These are phyloP conservation scores for Austroboletus novae-zelandiae DNA, from an alignment of 1,284 basidiomycete genomes.

Conservation along the genomic window DNA sequence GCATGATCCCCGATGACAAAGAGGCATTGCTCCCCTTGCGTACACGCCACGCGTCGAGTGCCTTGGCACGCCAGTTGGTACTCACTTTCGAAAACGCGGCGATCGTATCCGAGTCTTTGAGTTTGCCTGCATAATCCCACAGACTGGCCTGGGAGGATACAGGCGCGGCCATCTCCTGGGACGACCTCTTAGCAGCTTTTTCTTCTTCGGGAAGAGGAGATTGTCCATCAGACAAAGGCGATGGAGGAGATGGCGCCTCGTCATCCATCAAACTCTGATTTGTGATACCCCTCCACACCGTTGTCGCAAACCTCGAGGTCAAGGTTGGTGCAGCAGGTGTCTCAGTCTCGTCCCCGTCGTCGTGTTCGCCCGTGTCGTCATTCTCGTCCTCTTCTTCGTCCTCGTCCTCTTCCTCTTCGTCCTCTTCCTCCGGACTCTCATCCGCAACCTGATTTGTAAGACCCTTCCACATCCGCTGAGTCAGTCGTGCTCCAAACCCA, in stretches of 20 bases:
- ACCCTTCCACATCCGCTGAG: constrained; percentile 66
- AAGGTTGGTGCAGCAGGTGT: constrained; percentile 40
- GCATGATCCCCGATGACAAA: constrained; percentile 3
- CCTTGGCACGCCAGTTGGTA: constrained; percentile 70
- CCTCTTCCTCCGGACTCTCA: constrained; percentile 31
- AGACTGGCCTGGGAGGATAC: constrained; percentile 35
- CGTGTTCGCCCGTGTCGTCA: constrained; percentile 34
- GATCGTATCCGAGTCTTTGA: constrained; percentile 68
- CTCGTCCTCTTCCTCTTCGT: constrained; percentile 19
- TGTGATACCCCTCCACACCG: constrained; percentile 71
- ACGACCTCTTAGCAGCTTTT: constrained; percentile 3
- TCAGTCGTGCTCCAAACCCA: constrained; percentile 54
- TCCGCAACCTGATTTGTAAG: constrained; percentile 52
- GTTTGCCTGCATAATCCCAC: constrained; percentile 69
- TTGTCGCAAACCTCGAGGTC: constrained; percentile 54
- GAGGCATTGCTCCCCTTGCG: constrained; percentile 16
- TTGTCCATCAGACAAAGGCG: constrained; percentile 38
- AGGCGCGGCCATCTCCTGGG: constrained; percentile 6
- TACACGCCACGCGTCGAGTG: constrained; percentile 45
- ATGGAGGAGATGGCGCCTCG: constrained; percentile 41
- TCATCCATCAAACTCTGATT: constrained; percentile 70
- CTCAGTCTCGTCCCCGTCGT: constrained; percentile 47
- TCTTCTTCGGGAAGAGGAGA: constrained; percentile 31
- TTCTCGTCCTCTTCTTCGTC: constrained; percentile 29
- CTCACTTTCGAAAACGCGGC: constrained; percentile 69